Base-by-base conservation (phyloP, 1,284 basidiomycete species). In the Ustilago hordei region DNA sequence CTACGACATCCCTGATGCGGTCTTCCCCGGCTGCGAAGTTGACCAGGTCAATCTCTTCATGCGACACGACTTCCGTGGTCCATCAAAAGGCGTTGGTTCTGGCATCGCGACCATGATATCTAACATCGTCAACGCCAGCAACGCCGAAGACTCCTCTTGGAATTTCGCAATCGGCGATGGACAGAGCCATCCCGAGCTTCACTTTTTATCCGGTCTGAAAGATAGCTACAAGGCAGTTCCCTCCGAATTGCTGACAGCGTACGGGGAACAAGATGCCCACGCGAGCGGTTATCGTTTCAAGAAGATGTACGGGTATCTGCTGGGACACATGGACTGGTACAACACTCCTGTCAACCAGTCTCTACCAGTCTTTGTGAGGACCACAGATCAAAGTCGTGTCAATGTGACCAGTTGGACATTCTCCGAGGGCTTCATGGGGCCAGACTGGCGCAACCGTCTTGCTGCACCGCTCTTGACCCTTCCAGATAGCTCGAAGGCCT, bases 21-120 rank as follows among this genome's bases (percentile, higher is more conserved):
- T 19, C 2, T 59, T 63, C 8, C 28, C 38, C 4, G 55, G 60
- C 6, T 69, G 66, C 36, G 35, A 59, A n/a, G 66, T 69, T 1
- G 66, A 69, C 4, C 60, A 69, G 17, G 60, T 63, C 60, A 69
- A 59, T 28, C 60, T 59, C 13, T 50, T 69, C 31, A 69, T 69
- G 66, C 55, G 66, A 13, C 66, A 69, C 23, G 66, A 69, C 38
- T 69, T 58, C n/a, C 66, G 66, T 13, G 66, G 66, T 28, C 60
- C 66, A 6, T 69, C 66, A 17, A 69, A 62, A 31, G 56, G 66
- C 17, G 66, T 69, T 8, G 60, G 55, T 12, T 47, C 55, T 5
- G 60, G 60, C 8, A 69, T 69, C 15, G 60, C 60, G 7, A 55
- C 55, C 2, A 63, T 69, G 66, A 59, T 69, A 41, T 48, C 55